Evolutionary conservation across 129 eudicot species (phyloP), one percentile per base, ranked within the genome.

Genomic region (Flaveria robusta): DNA sequence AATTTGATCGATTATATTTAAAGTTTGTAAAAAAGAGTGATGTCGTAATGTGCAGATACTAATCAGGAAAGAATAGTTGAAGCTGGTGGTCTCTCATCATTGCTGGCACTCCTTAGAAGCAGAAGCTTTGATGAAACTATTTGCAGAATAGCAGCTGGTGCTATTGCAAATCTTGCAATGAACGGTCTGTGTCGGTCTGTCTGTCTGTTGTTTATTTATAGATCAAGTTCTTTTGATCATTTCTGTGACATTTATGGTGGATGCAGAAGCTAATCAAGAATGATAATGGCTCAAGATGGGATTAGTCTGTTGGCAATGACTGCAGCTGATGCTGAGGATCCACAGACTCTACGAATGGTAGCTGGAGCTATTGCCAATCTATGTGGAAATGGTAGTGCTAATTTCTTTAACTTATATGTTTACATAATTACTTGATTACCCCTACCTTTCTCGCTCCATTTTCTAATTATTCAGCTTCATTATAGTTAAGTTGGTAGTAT

Each of bases 111-210:
- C 74, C 97, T 95, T 66, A 86, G 94, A 80, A 86, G 84, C 75
- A 91, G 86, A 41, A 91, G 89, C 80, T 80, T 80, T 74, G 99
- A 95, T 63, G 99, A 95, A 91, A 89, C 97, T 15, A 90, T 91
- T 62, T 92, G 97, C 74, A 88, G 99, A 77, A 91, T 91, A 51
- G 97, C 99, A 72, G 97, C 99, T 74, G 99, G 99, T 59, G 99
- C 99, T 71, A 88, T 95, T 72, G 99, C 99, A 51, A 95, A 95
- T 86, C 99, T 95, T 78, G 99, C 99, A 60, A 95, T 95, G 99
- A 95, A 91, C 70, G 99, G 99, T 95, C 50, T 20, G 70, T 47
- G 41, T 68, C n/a, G n/a, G n/a, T n/a, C 70, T 74, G 27, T 79
- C 31, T 70, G 45, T 14, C 3, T 14, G 9, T 63, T 62, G 68